Evolutionary conservation across 306 rosid species (phyloP).

Genomic region (Pterocarpus santalinus): DNA sequence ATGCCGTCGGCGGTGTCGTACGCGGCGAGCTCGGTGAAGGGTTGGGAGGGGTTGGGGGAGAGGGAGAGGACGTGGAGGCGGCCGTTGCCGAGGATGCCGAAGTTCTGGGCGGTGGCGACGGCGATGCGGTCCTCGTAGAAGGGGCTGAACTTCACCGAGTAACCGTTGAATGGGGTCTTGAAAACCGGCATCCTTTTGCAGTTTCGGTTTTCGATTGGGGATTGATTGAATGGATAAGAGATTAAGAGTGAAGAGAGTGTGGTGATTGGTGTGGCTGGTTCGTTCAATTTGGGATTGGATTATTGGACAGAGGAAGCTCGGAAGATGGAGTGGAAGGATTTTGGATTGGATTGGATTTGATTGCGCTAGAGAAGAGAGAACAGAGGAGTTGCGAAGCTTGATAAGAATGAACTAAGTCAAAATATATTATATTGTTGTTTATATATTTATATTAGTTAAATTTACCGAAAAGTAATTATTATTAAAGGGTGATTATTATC

Average conservation of each 20-base stretch:
- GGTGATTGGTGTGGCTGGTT: not conserved
- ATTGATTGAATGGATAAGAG: not conserved
- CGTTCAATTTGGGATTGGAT: not conserved
- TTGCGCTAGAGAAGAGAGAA: too few species aligned
- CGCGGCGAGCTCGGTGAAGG: constrained; percentile 66
- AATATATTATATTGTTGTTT: too few species aligned
- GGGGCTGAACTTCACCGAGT: constrained; percentile 96
- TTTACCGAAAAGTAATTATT: too few species aligned
- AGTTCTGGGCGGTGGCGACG: constrained; percentile 95
- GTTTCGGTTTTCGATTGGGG: not conserved
- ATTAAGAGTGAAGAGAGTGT: not conserved
- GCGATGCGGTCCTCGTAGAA: constrained; percentile 93
- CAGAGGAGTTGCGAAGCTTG: too few species aligned
- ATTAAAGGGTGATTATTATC: too few species aligned
- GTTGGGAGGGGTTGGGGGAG: constrained; percentile 56
- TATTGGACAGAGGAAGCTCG: too few species aligned
- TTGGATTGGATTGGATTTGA: too few species aligned
- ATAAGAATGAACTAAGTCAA: too few species aligned
- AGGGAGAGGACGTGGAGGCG: constrained; percentile 89
- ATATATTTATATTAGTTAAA: too few species aligned
- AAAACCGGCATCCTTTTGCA: constrained; percentile 71
- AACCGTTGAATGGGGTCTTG: constrained; percentile 95
- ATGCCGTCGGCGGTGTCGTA: constrained; percentile 96
- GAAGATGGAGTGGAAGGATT: too few species aligned
- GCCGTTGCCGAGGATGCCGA: constrained; percentile 96